Base-by-base conservation (phyloP, 75 land plant genomes). In the Cryptomeria japonica region DNA sequence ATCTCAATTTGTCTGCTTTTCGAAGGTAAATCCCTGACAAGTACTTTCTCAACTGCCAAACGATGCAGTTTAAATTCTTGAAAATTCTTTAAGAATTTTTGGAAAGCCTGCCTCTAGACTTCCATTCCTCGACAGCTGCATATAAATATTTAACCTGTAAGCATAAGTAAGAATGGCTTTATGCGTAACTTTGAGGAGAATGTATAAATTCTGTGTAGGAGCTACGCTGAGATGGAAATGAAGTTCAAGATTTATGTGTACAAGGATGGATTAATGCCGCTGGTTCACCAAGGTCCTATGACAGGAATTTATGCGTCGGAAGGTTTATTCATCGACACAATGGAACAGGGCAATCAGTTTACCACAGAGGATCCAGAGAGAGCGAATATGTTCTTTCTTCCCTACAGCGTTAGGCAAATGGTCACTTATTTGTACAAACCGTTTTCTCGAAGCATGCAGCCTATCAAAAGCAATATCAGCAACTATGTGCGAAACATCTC, bases 331-430 rank as follows among this genome's bases (percentile, higher is more conserved):
- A 92, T 92, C 42, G 90, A 92, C 58, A 90, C 87, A 88, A 90
- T 92, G 44, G 93, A 92, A 80, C 87, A 39, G 31, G 87, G 77
- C n/a, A 83, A 89, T 13, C 38, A 85, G 38, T 92, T 90, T 70
- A 28, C 87, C 55, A 92, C 93, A n/a, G n/a, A 77, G 34, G 89
- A 92, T 83, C 88, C 93, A 3, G 84, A 85, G 18, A n/a, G 89
- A 70, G 93, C 93, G 15, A 89, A 87, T 15, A 84, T 89, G 6
- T 92, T 89, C 80, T 92, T 92, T 41, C 90, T 92, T 39, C 93
- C 93, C 77, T 92, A 91, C 93, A 92, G 93, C 64, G 93, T 92
- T 31, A 86, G 90, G 46, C 92, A 91, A 92, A 92, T 92, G 93
- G 93, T 92, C 61, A 85, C 88, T 9, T 87, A 89, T 78, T 88